Evolutionary conservation across 2,329 filamentous ascomycete species (phyloP).

Genomic region (Xylaria sp.): DNA sequence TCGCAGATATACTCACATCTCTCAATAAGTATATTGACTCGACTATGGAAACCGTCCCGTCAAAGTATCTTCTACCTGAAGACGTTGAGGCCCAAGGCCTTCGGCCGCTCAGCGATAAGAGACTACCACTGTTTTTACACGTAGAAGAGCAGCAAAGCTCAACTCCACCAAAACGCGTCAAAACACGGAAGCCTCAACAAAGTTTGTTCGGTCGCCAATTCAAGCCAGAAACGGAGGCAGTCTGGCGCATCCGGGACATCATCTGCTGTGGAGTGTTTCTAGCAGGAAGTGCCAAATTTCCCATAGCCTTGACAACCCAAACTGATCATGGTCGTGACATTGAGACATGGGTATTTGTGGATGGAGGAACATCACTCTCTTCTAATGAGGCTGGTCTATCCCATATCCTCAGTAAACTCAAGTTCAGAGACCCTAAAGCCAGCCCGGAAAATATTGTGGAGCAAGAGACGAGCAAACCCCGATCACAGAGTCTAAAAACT

Average conservation of each 20-base stretch:
- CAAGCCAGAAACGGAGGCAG: constrained; percentile 50
- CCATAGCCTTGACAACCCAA: constrained; percentile 48
- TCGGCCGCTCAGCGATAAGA: constrained; percentile 42
- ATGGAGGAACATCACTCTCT: constrained; percentile 34
- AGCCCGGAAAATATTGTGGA: constrained; percentile 23
- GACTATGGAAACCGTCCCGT: constrained; percentile 50
- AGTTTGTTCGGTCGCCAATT: constrained; percentile 49
- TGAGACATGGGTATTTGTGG: constrained; percentile 45
- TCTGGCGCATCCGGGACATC: constrained; percentile 61
- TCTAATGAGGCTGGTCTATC: constrained; percentile 40
- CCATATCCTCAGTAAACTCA: constrained; percentile 42
- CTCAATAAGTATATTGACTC: constrained; percentile 58
- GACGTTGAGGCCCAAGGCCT: constrained; percentile 53
- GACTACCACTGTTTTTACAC: constrained; percentile 46
- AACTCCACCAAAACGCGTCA: constrained; percentile 50
- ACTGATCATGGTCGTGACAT: constrained; percentile 36
- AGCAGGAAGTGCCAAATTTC: constrained; percentile 54
- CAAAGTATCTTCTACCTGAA: constrained; percentile 63
- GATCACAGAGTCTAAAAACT: background rate
- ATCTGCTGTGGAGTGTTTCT: constrained; percentile 61
- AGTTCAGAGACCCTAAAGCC: constrained; percentile 33
- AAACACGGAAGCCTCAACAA: constrained; percentile 53
- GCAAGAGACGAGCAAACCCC: constrained; percentile 9
- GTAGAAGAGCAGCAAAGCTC: constrained; percentile 36
- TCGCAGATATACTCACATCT: constrained; percentile 60